These are phyloP conservation scores for Mycena vulgaris DNA, from an alignment of 768 basidiomycete genomes.

Conservation along the genomic window DNA sequence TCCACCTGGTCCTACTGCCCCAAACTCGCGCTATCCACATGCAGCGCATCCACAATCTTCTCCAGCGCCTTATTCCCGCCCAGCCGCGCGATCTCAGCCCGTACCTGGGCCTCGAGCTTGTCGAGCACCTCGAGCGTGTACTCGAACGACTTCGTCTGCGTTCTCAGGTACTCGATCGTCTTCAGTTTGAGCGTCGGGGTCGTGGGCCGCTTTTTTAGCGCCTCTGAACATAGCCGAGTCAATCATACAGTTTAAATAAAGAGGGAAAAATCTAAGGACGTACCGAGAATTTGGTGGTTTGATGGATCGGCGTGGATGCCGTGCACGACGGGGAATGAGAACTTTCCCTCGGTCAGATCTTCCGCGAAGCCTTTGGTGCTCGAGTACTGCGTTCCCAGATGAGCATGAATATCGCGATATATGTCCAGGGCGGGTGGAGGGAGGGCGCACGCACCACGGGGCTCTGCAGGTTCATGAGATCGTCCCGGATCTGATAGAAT, in stretches of 20 bases:
- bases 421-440: neutral
- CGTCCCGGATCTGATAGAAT: constrained; percentile 26
- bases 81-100: constrained; percentile 76
- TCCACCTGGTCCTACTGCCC: no score
- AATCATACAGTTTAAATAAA: no score
- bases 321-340: constrained; percentile 96
- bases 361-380: constrained; percentile 92
- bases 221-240: no score
- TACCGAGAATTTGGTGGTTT: constrained; percentile 89
- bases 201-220: constrained; percentile 90
- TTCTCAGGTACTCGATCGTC: constrained; percentile 83
- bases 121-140: constrained; percentile 84
- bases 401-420: neutral
- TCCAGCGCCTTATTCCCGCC: constrained; percentile 84
- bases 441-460: neutral
- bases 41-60: constrained; percentile 68
- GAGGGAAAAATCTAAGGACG: no score
- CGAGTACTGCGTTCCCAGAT: constrained; percentile 70
- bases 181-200: constrained; percentile 87
- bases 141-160: constrained; percentile 86
- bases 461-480: constrained; percentile 18
- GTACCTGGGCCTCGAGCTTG: constrained; percentile 77
- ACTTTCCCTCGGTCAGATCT: constrained; percentile 97
- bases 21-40: constrained; percentile 52
- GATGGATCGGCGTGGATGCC: constrained; percentile 84